Conservation (phyloP, 306 rosid species). For the Pyrus bretschneideri region DNA sequence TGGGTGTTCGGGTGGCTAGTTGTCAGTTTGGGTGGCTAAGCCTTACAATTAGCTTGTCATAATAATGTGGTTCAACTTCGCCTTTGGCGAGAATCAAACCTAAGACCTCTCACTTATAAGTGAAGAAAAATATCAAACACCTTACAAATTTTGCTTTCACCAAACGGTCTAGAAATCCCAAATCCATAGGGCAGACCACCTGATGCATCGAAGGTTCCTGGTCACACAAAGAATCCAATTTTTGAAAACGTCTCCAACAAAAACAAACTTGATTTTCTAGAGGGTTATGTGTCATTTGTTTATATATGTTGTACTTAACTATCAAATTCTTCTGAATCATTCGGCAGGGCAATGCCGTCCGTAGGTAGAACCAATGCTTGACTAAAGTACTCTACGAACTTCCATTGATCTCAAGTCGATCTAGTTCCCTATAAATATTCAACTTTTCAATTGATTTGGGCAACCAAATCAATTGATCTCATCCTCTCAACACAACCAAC, state of each 20-base stretch:
- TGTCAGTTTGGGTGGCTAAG: too few species aligned
- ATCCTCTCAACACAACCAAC: not conserved
- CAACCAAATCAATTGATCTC: not conserved
- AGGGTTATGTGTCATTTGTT: not conserved
- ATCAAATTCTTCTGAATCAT: not conserved
- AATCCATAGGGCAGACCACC: not conserved
- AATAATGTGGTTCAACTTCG: too few species aligned
- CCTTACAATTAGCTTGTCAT: too few species aligned
- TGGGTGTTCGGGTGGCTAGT: too few species aligned
- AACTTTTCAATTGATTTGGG: not conserved
- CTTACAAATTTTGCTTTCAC: too few species aligned
- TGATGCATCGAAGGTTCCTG: not conserved
- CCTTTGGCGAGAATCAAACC: too few species aligned
- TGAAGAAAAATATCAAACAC: too few species aligned
- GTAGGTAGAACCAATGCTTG: not conserved
- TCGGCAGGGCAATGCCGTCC: slow-evolving; percentile 1
- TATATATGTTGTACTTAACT: not conserved
- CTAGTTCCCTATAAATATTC: not conserved
- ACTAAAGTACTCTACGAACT: not conserved
- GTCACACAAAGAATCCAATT: not conserved
- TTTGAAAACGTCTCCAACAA: not conserved
- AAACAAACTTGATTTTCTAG: not conserved
- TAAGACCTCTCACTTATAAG: too few species aligned
- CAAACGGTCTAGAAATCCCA: not conserved
- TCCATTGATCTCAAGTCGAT: too few species aligned